Conservation (phyloP, 768 basidiomycete species). For the Hericium erinaceus region DNA sequence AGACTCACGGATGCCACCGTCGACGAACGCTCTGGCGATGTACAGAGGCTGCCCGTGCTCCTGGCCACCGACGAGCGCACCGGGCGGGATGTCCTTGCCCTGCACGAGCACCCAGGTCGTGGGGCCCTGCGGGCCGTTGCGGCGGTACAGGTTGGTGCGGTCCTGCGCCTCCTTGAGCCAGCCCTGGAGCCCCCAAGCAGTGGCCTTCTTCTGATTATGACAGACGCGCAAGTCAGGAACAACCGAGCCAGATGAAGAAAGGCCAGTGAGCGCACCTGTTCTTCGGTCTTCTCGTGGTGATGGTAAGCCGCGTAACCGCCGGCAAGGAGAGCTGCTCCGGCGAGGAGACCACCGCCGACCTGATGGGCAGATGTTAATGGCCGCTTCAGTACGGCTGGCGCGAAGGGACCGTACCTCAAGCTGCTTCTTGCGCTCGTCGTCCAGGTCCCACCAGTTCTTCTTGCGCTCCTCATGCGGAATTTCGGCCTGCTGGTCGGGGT, state of each 20-base stretch:
- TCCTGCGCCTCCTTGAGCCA: constrained; percentile 51
- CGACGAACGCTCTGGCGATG: constrained; percentile 48
- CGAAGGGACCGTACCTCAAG: constrained; percentile 34
- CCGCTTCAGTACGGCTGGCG: neutral
- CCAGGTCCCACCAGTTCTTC: constrained; percentile 47
- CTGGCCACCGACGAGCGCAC: constrained; percentile 45
- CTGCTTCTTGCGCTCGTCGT: constrained; percentile 47
- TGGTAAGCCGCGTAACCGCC: constrained; percentile 46
- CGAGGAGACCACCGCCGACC: constrained; percentile 58
- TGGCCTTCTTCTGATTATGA: neutral
- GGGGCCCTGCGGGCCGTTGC: constrained; percentile 34
- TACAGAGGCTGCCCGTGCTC: constrained; percentile 45
- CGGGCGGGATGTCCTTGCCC: constrained; percentile 48
- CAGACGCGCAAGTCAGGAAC: neutral
- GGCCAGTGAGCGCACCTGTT: constrained; percentile 33
- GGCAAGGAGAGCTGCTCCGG: constrained; percentile 42
- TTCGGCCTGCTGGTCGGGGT: constrained; percentile 21
- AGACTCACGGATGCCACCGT: constrained; percentile 45
- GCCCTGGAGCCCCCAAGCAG: constrained; percentile 35
- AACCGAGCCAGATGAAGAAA: neutral
- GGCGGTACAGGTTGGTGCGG: constrained; percentile 42
- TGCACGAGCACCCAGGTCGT: constrained; percentile 54
- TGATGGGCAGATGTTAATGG: constrained; percentile 16
- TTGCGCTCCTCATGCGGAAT: constrained; percentile 36
- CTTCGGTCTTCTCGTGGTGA: constrained; percentile 42